Percentiles rank a stretch among this genome's conserved stretches.
These are phyloP conservation scores for Penicillium argentinense DNA, from an alignment of 495 filamentous ascomycete genomes.

Conservation along the genomic window DNA sequence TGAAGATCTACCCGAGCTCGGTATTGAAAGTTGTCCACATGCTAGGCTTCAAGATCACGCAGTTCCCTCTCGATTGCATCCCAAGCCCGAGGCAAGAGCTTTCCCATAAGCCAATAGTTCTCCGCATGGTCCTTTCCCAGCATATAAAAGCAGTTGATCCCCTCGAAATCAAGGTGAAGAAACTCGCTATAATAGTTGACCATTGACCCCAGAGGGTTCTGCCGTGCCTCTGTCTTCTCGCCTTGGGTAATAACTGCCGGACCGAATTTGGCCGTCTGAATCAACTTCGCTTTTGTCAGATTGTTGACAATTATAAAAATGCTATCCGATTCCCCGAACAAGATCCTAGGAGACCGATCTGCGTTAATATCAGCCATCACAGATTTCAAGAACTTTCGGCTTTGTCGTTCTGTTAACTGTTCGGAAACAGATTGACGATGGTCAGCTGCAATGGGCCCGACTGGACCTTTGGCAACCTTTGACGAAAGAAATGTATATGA, in stretches of 20 bases:
- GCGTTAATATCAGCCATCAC: slow-evolving; percentile 10
- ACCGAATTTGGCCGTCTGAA: slow-evolving; percentile 6
- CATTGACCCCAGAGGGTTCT: slow-evolving; percentile 11
- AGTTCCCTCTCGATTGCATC: slow-evolving; percentile 5
- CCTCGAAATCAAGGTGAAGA: slow-evolving; percentile 5
- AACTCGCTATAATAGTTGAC: slow-evolving; percentile 8
- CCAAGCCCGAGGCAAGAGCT: slow-evolving; percentile 10
- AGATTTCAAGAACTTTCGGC: no score
- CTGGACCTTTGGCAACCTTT: background rate
- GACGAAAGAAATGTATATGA: slow-evolving; percentile 8
- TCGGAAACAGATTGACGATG: slow-evolving; percentile 5
- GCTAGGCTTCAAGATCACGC: no score
- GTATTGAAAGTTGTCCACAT: no score
- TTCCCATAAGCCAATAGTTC: slow-evolving; percentile 12
- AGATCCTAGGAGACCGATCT: background rate
- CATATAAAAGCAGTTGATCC: slow-evolving; percentile 7
- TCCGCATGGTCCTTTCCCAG: slow-evolving; percentile 10
- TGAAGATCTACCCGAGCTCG: no score
- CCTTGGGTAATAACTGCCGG: slow-evolving; percentile 8
- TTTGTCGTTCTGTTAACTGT: slow-evolving; percentile 12
- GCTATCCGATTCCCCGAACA: slow-evolving; percentile 4
- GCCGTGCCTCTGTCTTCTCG: background rate
- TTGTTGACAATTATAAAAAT: slow-evolving; percentile 12
- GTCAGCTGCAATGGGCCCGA: slow-evolving; percentile 7
- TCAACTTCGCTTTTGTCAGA: slow-evolving; percentile 13